These are phyloP conservation scores for Podaxis carcinomalis DNA, from an alignment of 768 basidiomycete species.

Conservation along the genomic window DNA sequence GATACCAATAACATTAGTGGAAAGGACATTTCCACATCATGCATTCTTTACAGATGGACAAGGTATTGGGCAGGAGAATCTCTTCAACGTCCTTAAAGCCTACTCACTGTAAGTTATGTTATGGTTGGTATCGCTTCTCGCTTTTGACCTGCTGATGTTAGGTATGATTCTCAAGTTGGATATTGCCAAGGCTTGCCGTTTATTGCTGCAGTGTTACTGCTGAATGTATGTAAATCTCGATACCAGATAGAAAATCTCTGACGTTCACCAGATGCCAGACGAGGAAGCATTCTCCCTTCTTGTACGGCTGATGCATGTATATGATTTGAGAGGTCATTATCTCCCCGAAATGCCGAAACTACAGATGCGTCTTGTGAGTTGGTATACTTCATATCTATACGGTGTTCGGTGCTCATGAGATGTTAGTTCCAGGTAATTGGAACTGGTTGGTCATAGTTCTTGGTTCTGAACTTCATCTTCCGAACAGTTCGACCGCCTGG, in stretches of 20 bases:
- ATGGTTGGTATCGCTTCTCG: not conserved
- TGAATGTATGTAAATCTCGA: conserved; percentile 61
- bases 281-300: conserved; percentile 97
- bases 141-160: conserved; percentile 18
- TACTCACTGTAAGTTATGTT: conserved; percentile 73
- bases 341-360: conserved; percentile 99
- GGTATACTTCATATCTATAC: conserved; percentile 15
- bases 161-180: conserved; percentile 90
- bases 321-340: conserved; percentile 94
- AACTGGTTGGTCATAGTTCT: conserved; percentile 5
- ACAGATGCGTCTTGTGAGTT: conserved; percentile 79
- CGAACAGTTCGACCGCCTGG: conserved; percentile 81
- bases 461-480: not conserved
- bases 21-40: conserved; percentile 93
- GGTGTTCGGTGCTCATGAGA: conserved; percentile 12
- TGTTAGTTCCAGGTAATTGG: conserved; percentile 55
- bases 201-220: conserved; percentile 86
- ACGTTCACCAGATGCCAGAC: conserved; percentile 83
- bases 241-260: conserved; percentile 7
- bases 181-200: conserved; percentile 98
- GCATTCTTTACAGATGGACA: conserved; percentile 93
- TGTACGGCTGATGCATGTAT: conserved; percentile 93
- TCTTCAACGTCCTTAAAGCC: conserved; percentile 97
- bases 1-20: conserved; percentile 2
- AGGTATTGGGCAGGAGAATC: conserved; percentile 93